These are phyloP conservation scores for Trichoderma brevicompactum DNA, from an alignment of 2,329 filamentous ascomycete species.

Conservation along the genomic window DNA sequence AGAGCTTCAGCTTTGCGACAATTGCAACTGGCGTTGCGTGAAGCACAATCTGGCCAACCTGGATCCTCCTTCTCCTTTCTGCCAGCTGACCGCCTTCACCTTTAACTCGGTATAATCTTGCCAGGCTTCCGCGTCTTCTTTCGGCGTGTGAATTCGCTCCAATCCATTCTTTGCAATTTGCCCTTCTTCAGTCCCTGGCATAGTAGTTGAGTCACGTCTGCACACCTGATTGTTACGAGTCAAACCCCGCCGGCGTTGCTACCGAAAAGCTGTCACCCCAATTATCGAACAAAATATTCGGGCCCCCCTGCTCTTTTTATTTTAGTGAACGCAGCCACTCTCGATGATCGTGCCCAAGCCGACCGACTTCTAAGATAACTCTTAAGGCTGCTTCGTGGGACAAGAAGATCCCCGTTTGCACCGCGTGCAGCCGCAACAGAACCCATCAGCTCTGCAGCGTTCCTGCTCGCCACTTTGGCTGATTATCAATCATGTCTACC, in stretches of 20 bases:
- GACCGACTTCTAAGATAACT: constrained; percentile 10
- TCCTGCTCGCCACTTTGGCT: constrained; percentile 11
- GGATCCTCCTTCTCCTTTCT: constrained; percentile 21
- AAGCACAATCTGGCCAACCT: not conserved
- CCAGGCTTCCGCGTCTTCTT: not conserved
- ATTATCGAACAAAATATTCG: constrained; percentile 17
- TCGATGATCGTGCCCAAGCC: constrained; percentile 25
- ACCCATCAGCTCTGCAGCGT: constrained; percentile 15
- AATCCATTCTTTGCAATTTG: not conserved
- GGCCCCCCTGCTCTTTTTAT: constrained; percentile 23
- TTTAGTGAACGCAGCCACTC: constrained; percentile 24
- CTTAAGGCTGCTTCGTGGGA: constrained; percentile 24
- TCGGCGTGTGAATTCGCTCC: not conserved
- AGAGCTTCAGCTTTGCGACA: not conserved
- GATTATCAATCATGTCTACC: constrained; percentile 41
- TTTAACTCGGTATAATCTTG: not conserved
- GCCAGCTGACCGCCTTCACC: constrained; percentile 28
- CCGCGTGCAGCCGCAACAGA: constrained; percentile 29
- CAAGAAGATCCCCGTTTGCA: constrained; percentile 20
- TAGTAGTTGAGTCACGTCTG: constrained; percentile 18
- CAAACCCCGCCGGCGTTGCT: constrained; percentile 22
- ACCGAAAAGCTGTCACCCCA: constrained; percentile 20
- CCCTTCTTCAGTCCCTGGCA: not conserved
- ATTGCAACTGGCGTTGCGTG: not conserved
- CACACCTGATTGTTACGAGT: not conserved